Conservation (phyloP, 345 rosid genomes). For the Linum tenue region DNA sequence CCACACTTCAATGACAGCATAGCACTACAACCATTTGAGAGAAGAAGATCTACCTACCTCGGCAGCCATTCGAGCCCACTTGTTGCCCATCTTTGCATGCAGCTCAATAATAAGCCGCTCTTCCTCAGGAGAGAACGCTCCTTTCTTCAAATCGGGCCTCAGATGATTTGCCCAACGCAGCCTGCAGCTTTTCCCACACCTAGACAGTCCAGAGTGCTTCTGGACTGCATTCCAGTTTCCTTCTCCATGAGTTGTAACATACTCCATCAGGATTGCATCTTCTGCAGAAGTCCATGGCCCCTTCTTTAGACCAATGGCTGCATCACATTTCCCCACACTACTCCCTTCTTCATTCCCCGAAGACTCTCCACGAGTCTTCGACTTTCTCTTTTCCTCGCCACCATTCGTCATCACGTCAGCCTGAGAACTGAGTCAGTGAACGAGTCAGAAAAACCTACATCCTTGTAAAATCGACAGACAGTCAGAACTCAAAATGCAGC, state of each 20-base stretch:
- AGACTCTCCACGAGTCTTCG: constrained; percentile 11
- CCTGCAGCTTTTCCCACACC: constrained; percentile 63
- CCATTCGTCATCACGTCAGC: constrained; percentile 16
- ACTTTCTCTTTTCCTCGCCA: constrained; percentile 12
- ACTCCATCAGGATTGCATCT: constrained; percentile 40
- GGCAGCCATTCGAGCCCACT: constrained; percentile 53
- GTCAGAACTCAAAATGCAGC: background rate
- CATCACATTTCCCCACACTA: constrained; percentile 16
- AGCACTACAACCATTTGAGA: background rate
- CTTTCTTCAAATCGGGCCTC: constrained; percentile 48
- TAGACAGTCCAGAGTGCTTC: constrained; percentile 45
- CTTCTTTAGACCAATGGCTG: constrained; percentile 23
- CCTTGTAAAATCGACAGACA: background rate
- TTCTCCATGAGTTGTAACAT: constrained; percentile 49
- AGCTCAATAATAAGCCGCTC: constrained; percentile 40
- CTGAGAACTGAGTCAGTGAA: background rate
- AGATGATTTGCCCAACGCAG: constrained; percentile 65
- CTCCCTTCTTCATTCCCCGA: constrained; percentile 20
- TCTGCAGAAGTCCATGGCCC: constrained; percentile 57
- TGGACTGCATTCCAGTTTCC: constrained; percentile 68
- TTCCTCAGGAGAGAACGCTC: constrained; percentile 40
- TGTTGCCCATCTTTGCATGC: constrained; percentile 46
- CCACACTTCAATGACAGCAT: background rate
- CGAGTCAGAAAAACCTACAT: background rate
- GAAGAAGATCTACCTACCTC: constrained; percentile 25